Evolutionary conservation across 257 asterid genomes (phyloP).

Genomic region (Voacanga thouarsii): DNA sequence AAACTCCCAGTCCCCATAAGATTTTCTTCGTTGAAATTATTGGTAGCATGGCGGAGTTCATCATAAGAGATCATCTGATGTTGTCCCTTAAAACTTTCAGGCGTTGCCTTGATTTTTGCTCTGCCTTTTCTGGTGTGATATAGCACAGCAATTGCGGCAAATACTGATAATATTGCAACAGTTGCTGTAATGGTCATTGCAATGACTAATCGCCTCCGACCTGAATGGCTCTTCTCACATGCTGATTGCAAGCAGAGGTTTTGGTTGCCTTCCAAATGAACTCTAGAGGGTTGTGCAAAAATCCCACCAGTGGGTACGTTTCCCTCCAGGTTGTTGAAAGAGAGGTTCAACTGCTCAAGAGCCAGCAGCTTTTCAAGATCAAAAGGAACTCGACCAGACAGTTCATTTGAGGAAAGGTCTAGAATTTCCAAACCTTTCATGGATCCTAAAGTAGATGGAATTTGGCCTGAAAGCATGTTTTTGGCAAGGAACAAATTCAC

Average conservation of each 20-base stretch:
- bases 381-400: slow-evolving; percentile 27
- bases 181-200: not conserved
- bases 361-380: slow-evolving; percentile 30
- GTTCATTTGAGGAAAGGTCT: slow-evolving; percentile 52
- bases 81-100: slow-evolving; percentile 22
- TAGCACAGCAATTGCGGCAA: slow-evolving; percentile 20
- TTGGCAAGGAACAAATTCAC: slow-evolving; percentile 35
- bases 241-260: slow-evolving; percentile 35
- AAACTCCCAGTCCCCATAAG: slow-evolving; percentile 50
- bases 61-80: slow-evolving; percentile 42
- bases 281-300: slow-evolving; percentile 36
- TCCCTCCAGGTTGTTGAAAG: slow-evolving; percentile 55
- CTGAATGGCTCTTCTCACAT: slow-evolving; percentile 6
- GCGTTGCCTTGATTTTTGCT: not conserved
- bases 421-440: slow-evolving; percentile 47
- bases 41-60: slow-evolving; percentile 51
- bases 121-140: slow-evolving; percentile 27
- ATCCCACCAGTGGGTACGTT: slow-evolving; percentile 39
- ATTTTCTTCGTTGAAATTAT: slow-evolving; percentile 41
- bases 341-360: slow-evolving; percentile 43
- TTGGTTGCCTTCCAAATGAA: slow-evolving; percentile 41
- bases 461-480: slow-evolving; percentile 42
- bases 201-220: slow-evolving; percentile 9
- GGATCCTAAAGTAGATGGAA: slow-evolving; percentile 39
- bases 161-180: slow-evolving; percentile 6